These are phyloP conservation scores for Dictyostelium capitatum DNA, from an alignment of 78 protist species.

Conservation along the genomic window DNA sequence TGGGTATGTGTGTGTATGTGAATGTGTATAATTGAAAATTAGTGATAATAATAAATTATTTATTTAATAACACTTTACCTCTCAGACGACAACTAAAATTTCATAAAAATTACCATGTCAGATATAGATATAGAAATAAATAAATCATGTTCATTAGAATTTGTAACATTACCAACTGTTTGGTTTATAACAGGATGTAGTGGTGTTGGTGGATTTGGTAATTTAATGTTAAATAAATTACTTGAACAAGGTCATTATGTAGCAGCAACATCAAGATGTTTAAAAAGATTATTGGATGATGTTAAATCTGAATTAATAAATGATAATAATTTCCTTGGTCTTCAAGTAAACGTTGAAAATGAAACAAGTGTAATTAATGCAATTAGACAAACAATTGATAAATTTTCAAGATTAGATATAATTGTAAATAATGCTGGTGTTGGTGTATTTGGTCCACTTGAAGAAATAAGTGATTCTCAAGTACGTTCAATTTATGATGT, in stretches of 20 bases:
- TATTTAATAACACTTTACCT: no score
- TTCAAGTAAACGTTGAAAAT: not conserved
- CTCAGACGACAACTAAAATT: no score
- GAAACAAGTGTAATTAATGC: not conserved
- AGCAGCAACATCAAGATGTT: constrained; percentile 38
- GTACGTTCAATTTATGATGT: not conserved
- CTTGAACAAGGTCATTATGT: not conserved
- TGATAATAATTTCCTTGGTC: not conserved
- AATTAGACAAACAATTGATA: not conserved
- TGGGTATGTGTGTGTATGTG: no score
- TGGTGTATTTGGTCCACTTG: not conserved
- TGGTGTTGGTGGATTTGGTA: constrained; percentile 3
- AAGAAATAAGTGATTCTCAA: constrained; percentile 8
- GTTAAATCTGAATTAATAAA: not conserved
- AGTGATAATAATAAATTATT: no score
- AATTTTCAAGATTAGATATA: constrained; percentile 7
- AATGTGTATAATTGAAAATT: no score
- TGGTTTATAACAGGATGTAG: constrained; percentile 18
- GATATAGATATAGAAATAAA: no score
- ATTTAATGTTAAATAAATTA: not conserved
- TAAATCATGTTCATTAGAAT: no score
- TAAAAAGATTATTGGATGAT: not conserved
- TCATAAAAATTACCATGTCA: no score
- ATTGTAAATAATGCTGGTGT: constrained; percentile 42
- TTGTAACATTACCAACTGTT: no score